These are phyloP conservation scores for Colletotrichum noveboracense DNA, from an alignment of 2,329 filamentous ascomycete genomes.

Conservation along the genomic window DNA sequence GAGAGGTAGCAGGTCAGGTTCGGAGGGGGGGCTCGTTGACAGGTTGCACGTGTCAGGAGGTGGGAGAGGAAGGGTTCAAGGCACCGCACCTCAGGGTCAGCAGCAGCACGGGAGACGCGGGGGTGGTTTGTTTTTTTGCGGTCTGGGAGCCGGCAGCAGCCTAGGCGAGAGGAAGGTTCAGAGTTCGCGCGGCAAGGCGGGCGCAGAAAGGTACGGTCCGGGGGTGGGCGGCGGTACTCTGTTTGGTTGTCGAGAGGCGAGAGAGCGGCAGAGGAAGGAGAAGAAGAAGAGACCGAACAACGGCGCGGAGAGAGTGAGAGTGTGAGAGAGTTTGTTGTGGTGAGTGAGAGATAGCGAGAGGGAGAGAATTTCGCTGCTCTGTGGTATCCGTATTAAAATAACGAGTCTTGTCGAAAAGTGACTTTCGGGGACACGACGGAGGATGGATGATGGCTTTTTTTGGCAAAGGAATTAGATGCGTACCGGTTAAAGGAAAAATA, in stretches of 20 bases:
- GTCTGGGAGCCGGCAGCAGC: neutral
- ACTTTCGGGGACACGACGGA: neutral
- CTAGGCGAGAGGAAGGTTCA: neutral
- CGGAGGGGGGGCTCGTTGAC: slow-evolving; percentile 16
- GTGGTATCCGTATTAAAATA: slow-evolving; percentile 16
- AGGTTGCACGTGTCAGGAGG: slow-evolving; percentile 22
- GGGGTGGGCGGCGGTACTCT: neutral
- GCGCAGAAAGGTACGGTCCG: neutral
- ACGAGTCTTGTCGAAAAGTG: neutral
- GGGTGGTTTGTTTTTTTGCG: neutral
- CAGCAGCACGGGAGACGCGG: slow-evolving; percentile 15
- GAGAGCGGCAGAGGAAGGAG: slow-evolving; percentile 23
- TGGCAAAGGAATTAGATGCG: neutral
- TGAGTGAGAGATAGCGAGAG: neutral
- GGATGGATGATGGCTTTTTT: neutral
- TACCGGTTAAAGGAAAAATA: slow-evolving; percentile 3
- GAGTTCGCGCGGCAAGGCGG: slow-evolving; percentile 5
- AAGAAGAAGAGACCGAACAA: slow-evolving; percentile 19
- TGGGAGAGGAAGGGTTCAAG: slow-evolving; percentile 17
- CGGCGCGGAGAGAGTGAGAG: neutral
- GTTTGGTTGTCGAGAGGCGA: slow-evolving; percentile 17
- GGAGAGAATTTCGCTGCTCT: neutral
- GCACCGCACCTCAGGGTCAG: slow-evolving; percentile 11
- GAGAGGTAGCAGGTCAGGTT: slow-evolving; percentile 6
- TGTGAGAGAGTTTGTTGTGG: neutral